phyloP scores from a whole-genome alignment of 805 yeast genomes.

The Zygosaccharomyces bailii region DNA sequence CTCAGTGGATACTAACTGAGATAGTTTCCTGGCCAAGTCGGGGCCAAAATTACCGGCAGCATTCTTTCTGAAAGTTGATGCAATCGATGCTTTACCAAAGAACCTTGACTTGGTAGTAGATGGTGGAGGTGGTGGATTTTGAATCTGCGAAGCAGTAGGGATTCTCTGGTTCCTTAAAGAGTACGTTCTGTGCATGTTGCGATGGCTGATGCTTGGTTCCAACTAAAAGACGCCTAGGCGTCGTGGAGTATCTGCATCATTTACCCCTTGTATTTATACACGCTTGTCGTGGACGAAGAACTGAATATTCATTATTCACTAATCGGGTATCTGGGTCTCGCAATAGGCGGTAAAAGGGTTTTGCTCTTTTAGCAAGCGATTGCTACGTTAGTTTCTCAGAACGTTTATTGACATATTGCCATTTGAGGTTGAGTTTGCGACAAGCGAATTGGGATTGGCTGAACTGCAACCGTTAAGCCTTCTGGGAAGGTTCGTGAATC shows the following conservation, averaged over 20 bases:
- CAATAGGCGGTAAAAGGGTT: conserved; percentile 7
- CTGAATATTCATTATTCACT: conserved; percentile 3
- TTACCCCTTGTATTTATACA: conserved; percentile 6
- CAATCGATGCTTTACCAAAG: conserved; percentile 71
- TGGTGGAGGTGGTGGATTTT: conserved; percentile 78
- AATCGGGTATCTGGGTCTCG: conserved; percentile 1
- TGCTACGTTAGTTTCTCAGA: conserved; percentile 3
- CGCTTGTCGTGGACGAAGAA: not conserved
- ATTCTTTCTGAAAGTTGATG: conserved; percentile 68
- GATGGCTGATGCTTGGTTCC: not conserved
- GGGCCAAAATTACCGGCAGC: conserved; percentile 94
- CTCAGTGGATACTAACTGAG: conserved; percentile 92
- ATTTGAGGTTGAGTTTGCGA: not conserved
- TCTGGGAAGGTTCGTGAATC: no score
- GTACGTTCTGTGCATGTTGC: conserved; percentile 74
- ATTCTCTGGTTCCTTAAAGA: conserved; percentile 76
- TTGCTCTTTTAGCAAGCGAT: conserved; percentile 9
- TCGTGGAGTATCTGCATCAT: not conserved
- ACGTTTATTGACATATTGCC: conserved; percentile 1
- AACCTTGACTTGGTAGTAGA: conserved; percentile 69
- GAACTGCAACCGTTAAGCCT: not conserved
- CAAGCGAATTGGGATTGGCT: not conserved
- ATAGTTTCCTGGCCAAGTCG: conserved; percentile 86
- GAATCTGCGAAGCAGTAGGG: conserved; percentile 78
- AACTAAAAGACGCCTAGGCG: not conserved